A percentile compares a stretch with the other conserved stretches of the same genome.
phyloP scores from a whole-genome alignment of 2,329 filamentous ascomycete species.

The Pyrenochaeta sp. region DNA sequence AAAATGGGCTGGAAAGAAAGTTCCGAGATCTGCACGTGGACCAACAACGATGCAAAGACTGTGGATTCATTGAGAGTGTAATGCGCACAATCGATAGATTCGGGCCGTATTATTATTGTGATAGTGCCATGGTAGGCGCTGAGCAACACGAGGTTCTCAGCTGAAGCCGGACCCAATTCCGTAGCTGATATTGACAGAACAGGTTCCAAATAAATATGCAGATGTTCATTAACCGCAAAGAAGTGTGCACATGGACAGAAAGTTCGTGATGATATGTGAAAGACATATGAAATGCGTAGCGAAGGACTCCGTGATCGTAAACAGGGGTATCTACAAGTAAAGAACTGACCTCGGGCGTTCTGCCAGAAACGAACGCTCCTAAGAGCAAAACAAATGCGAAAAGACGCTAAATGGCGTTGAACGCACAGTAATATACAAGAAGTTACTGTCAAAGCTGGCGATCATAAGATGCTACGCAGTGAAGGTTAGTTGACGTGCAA shows the following conservation, averaged over 20 bases:
- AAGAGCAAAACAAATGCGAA: background rate
- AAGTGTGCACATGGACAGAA: background rate
- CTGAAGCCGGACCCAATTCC: background rate
- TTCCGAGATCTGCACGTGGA: too few relatives aligned
- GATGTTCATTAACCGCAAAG: background rate
- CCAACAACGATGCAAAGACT: too few relatives aligned
- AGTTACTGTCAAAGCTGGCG: slow-evolving; percentile 1
- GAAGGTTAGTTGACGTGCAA: slow-evolving; percentile 7
- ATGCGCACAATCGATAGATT: too few relatives aligned
- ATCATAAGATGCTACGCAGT: slow-evolving; percentile 13
- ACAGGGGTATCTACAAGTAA: background rate
- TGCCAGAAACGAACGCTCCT: background rate
- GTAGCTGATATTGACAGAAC: background rate
- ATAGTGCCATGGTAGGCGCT: too few relatives aligned
- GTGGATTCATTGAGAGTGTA: too few relatives aligned
- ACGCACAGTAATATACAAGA: background rate
- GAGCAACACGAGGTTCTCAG: too few relatives aligned
- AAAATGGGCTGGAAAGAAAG: background rate
- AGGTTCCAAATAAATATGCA: background rate
- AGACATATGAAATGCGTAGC: background rate
- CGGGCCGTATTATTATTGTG: too few relatives aligned
- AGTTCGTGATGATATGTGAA: background rate
- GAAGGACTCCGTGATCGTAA: background rate
- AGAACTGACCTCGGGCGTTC: background rate
- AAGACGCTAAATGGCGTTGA: background rate